Conservation (phyloP, 2,329 filamentous ascomycete species). For the Cordyceps pruinosa region DNA sequence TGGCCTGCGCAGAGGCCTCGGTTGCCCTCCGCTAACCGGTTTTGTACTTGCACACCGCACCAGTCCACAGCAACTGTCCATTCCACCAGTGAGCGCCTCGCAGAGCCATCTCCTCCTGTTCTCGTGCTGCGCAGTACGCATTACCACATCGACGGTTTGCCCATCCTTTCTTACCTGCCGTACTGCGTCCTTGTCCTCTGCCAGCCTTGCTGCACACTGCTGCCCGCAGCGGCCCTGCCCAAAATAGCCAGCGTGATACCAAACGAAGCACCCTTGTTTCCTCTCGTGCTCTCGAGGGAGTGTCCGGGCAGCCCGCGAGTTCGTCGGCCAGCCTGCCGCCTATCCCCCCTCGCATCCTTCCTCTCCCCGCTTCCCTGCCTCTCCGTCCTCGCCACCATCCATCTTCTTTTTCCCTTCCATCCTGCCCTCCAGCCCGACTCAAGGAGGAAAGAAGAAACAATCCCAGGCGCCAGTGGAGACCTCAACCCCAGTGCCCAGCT, state of each 20-base stretch:
- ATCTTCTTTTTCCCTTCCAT: background rate
- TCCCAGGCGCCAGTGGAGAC: background rate
- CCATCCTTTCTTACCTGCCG: background rate
- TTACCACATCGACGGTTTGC: background rate
- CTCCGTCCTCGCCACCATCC: background rate
- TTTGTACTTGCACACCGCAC: slow-evolving; percentile 10
- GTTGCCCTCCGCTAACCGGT: background rate
- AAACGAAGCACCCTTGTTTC: background rate
- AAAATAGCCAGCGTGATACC: slow-evolving; percentile 4
- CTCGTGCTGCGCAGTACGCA: no score
- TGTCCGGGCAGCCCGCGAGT: background rate
- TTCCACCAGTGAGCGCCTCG: background rate
- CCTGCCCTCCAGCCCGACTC: background rate
- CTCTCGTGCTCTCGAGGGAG: background rate
- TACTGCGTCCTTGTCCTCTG: background rate
- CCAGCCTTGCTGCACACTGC: background rate
- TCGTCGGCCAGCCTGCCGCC: background rate
- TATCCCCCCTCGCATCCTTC: background rate
- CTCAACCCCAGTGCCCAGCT: slow-evolving; percentile 3
- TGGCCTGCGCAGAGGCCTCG: background rate
- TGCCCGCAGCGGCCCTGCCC: background rate
- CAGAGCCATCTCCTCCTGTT: background rate
- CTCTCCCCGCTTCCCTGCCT: background rate
- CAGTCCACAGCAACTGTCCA: background rate
- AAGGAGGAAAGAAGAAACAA: background rate